Evolutionary conservation across 805 yeast genomes (phyloP), one percentile per base, ranked within the genome.

Genomic region (Kuraishia capsulata): DNA sequence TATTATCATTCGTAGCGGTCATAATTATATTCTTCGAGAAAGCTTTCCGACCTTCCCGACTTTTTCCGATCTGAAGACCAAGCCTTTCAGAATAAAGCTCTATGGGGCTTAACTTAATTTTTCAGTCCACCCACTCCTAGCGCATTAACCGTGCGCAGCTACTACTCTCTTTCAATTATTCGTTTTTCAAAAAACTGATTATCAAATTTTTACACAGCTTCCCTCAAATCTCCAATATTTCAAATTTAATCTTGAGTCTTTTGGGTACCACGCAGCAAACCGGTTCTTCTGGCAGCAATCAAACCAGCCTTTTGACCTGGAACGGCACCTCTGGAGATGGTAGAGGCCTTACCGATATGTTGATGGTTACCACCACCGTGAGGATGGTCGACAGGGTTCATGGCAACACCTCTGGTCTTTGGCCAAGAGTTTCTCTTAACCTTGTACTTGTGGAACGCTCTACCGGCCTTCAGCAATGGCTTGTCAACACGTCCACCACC

Each of bases 291-390:
- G 71, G 98, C 98, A 64, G 98, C 98, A 71, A 90, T 92, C 69
- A 90, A 87, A 90, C 98, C 98, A 69, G 94, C 95, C 94, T 90
- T 90, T 80, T 90, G 98, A 86, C 98, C 98, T 64, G 98, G 77
- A 69, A 90, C 97, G 56, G 97, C 97, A 73, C 95, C 95, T 84
- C 97, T 87, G 59, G 95, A 82, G 63, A 90, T 90, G 64, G 97
- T 90, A 61, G 97, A 90, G 64, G 97, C 97, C 81, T 90, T 90
- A 88, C 97, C 97, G 77, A 89, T 90, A 73, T 90, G 97, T 80
- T 90, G 97, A 76, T 90, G 97, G 96, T 89, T 89, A 90, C 98
- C 98, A 90, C 98, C 97, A 86, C 98, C 98, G 73, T 90, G 98
- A 71, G 98, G 98, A 80, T 90, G 98, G 71, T 90, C 98, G 71